Evolutionary conservation across 2,329 filamentous ascomycete genomes (phyloP).

Genomic region (Apiospora hydei): DNA sequence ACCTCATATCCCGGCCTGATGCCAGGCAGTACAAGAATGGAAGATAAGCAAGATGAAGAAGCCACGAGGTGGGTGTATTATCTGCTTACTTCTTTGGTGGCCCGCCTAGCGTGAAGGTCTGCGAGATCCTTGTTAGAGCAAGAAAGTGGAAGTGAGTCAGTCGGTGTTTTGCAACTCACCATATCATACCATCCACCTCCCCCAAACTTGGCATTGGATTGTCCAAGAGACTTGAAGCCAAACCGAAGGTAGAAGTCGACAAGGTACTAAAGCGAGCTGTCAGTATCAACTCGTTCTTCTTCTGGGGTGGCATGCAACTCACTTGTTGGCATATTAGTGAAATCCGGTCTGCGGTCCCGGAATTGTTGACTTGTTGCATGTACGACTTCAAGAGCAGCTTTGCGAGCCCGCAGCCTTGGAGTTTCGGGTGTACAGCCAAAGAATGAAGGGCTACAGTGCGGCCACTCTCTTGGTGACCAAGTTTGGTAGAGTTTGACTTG

Average conservation of each 20-base stretch:
- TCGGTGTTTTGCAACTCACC: constrained; percentile 58
- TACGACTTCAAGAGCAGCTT: constrained; percentile 78
- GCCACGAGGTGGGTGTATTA: neutral
- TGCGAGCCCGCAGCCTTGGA: constrained; percentile 78
- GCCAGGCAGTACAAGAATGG: neutral
- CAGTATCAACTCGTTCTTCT: neutral
- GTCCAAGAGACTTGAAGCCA: constrained; percentile 73
- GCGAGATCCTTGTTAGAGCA: neutral
- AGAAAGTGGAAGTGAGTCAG: neutral
- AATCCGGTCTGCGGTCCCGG: constrained; percentile 74
- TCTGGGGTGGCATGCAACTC: constrained; percentile 35
- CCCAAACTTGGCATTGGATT: constrained; percentile 74
- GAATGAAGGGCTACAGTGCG: constrained; percentile 83
- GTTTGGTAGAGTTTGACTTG: constrained; percentile 49
- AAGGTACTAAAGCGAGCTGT: constrained; percentile 60
- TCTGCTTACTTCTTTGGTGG: constrained; percentile 24
- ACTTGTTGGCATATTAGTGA: constrained; percentile 80
- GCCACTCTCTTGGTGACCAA: constrained; percentile 77
- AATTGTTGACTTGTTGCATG: constrained; percentile 76
- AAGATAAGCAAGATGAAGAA: neutral
- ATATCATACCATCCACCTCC: constrained; percentile 86
- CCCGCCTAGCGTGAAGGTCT: constrained; percentile 24
- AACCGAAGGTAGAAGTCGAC: constrained; percentile 79
- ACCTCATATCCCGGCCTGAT: neutral
- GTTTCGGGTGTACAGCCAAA: constrained; percentile 77